Base-by-base conservation (phyloP, 805 yeast genomes). In the Phaffomyces opuntiae region DNA sequence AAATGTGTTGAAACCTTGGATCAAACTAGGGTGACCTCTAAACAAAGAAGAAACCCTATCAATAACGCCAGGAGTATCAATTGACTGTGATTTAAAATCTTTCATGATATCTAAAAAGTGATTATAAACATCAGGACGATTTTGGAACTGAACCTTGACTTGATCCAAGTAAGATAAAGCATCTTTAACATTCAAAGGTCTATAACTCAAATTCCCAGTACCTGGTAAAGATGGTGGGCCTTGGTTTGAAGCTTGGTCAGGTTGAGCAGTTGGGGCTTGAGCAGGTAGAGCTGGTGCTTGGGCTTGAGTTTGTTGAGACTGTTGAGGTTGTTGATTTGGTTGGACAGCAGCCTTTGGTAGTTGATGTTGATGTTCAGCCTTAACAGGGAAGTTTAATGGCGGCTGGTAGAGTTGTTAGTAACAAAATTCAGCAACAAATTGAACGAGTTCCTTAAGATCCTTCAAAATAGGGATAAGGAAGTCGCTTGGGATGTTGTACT, bases 61-160 rank as follows among this genome's bases (percentile, higher is more conserved):
- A 61, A 93, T 93, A 27, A 93, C 99, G 33, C 98, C 99, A 0
- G 98, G 99, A 0, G 99, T 93, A 64, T 93, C 98, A 57, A 93
- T 90, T 50, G 80, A 80, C 69, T 91, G 97, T 44, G 95, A 83
- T 70, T 95, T 95, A 71, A 93, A 95, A 62, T 95, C 99, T 70
- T 95, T 95, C 99, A 93, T 93, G 53, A 93, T 91, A 62, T 93
- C 99, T 60, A 93, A 74, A 60, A 95, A 93, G 64, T 87, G 89
- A 65, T 93, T 93, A 72, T 93, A 93, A 38, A 93, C 96, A 57
- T 90, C 97, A 0, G 98, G 95, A 67, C 91, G 95, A 53, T 81
- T 77, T 64, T 78, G 84, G 66, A 93, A 93, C 63, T 90, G 97
- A 41, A 83, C 77, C 66, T 93, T 93, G 43, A 93, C 99, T 66